phyloP scores from a whole-genome alignment of 176 grass and related monocot species.

The Zea luxurians region DNA sequence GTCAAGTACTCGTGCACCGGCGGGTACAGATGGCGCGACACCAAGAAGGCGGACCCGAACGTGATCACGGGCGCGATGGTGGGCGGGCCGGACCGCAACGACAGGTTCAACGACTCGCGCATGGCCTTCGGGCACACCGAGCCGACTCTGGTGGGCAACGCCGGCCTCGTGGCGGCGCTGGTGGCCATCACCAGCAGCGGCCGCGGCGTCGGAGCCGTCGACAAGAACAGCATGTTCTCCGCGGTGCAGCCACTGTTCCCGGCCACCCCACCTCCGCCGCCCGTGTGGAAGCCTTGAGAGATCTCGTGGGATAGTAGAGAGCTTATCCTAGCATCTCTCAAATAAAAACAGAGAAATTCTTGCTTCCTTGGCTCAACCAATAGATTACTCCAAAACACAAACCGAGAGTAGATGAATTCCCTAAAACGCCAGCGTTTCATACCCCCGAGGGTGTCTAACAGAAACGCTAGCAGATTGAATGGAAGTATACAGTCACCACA shows the following conservation, averaged over 20 bases:
- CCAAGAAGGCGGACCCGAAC: constrained; percentile 69
- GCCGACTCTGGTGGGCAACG: constrained; percentile 82
- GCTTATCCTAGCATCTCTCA: background rate
- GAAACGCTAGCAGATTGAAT: background rate
- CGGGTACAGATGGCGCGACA: constrained; percentile 65
- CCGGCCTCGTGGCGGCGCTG: constrained; percentile 75
- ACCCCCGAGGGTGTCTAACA: background rate
- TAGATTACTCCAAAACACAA: background rate
- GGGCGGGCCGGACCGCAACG: constrained; percentile 68
- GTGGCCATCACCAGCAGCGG: constrained; percentile 69
- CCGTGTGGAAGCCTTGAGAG: constrained; percentile 73
- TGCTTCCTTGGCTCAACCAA: background rate
- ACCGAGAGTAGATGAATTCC: background rate
- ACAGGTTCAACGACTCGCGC: constrained; percentile 64
- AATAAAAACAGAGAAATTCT: background rate
- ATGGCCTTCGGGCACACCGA: constrained; percentile 66
- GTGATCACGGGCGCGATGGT: constrained; percentile 87
- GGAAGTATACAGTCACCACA: constrained; percentile 24
- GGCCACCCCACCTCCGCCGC: constrained; percentile 63
- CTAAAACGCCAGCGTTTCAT: background rate
- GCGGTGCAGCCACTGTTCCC: constrained; percentile 76
- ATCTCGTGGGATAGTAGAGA: background rate
- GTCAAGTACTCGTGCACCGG: constrained; percentile 85
- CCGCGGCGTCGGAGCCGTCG: constrained; percentile 54
- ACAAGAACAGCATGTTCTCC: constrained; percentile 96